Conservation (phyloP, 2,329 filamentous ascomycete genomes). For the Apiospora rasikravindrae region DNA sequence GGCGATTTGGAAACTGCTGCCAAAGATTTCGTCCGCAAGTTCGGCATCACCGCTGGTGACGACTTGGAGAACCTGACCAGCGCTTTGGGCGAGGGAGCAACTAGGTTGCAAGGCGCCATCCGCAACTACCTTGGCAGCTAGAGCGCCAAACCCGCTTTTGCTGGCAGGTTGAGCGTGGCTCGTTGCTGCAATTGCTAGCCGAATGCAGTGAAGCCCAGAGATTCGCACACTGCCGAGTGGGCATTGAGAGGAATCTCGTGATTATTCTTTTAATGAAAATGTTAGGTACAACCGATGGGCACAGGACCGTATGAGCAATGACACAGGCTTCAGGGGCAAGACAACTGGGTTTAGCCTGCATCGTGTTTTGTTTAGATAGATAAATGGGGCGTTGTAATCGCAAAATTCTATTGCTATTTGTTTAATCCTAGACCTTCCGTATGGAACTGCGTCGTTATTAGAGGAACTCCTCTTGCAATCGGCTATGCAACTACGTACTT, state of each 20-base stretch:
- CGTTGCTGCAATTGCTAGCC: neutral
- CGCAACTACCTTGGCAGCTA: slow-evolving; percentile 67
- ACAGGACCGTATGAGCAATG: slow-evolving; percentile 14
- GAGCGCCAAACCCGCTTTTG: neutral
- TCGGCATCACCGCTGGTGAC: slow-evolving; percentile 93
- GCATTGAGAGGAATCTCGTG: neutral
- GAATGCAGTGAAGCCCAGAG: neutral
- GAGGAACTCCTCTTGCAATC: too few species aligned
- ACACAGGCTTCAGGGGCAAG: slow-evolving; percentile 4
- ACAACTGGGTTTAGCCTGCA: slow-evolving; percentile 12
- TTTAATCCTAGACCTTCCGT: neutral
- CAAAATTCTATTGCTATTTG: slow-evolving; percentile 1
- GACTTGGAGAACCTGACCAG: slow-evolving; percentile 90
- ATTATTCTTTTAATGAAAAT: slow-evolving; percentile 11
- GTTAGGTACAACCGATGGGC: neutral
- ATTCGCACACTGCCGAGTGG: neutral
- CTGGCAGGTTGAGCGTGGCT: neutral
- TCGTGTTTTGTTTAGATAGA: slow-evolving; percentile 16
- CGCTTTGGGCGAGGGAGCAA: slow-evolving; percentile 84
- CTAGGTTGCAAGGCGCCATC: slow-evolving; percentile 78
- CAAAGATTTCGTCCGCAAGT: slow-evolving; percentile 93
- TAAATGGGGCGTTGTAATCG: slow-evolving; percentile 16
- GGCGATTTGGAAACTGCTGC: slow-evolving; percentile 91
- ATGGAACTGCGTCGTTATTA: neutral
- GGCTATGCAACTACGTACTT: too few species aligned